Evolutionary conservation across 805 yeast species (phyloP), one percentile per base, ranked within the genome.

Genomic region (Metschnikowia noctiluminum): DNA sequence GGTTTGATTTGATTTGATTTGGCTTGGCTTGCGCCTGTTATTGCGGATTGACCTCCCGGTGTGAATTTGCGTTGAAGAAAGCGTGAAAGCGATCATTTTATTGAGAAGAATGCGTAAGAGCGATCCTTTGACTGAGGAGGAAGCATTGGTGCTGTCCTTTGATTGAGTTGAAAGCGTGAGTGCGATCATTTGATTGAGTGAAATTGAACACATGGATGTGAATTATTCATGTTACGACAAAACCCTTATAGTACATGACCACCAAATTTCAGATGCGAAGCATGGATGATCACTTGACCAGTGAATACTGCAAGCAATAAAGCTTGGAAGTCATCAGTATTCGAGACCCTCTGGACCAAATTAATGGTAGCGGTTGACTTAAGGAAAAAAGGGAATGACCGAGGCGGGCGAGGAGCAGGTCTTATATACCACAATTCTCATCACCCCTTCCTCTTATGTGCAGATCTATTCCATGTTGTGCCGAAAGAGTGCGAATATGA

Each of bases 281-380:
- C 28, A 16, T 21, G 21, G 21, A 21, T 21, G 21, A 21, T 21
- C 21, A 21, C 2, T 2, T 21, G 21, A 21, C 21, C 13, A 35
- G 40, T 28, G 46, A 43, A 43, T 36, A 37, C 46, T 36, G 40
- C 46, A 35, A 43, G 46, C 46, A 9, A 28, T 10, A 27, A 14
- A 15, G 46, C 46, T 43, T 35, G 46, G 46, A 43, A 43, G 46
- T 32, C 46, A 28, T 15, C 46, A 36, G 46, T 37, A 43, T 43
- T 43, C 46, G 46, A 15, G 16, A 14, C 8, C 12, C 40, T 16
- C 40, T 43, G 21, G 40, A 8, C 46, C 46, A 43, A 43, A 14
- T 43, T 10, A 43, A 43, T 43, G 46, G 46, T 15, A 43, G 40
- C 35, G 40, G 40, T 14, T 28, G 40, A 36, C 40, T 28, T 42